phyloP scores from a whole-genome alignment of 371 early-diverging fungal species.

The Phascolomyces articulosus region DNA sequence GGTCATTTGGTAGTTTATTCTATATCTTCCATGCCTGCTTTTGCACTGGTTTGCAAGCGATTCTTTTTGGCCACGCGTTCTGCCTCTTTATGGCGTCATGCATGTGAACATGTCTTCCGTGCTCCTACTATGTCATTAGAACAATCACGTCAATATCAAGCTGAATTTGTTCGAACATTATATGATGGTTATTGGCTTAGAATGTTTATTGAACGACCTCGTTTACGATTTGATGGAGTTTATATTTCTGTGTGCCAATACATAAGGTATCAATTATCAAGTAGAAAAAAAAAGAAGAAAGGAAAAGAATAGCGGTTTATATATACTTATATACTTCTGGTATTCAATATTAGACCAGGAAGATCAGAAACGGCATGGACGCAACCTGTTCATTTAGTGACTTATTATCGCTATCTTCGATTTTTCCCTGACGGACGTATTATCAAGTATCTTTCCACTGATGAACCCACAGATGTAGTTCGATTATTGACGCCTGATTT shows the following conservation, averaged over 20 bases:
- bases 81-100: constrained; percentile 49
- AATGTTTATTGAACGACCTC: constrained; percentile 58
- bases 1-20: constrained; percentile 36
- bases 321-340: background rate
- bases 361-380: constrained; percentile 47
- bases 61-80: constrained; percentile 48
- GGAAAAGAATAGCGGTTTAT: background rate
- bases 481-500: constrained; percentile 23
- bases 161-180: constrained; percentile 8
- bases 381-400: constrained; percentile 55
- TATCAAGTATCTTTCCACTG: constrained; percentile 39
- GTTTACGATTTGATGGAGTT: constrained; percentile 61
- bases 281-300: too few species aligned
- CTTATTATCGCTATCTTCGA: constrained; percentile 64
- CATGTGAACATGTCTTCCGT: constrained; percentile 43
- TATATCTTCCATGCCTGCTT: constrained; percentile 26
- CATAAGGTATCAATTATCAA: constrained; percentile 23
- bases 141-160: constrained; percentile 15
- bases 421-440: constrained; percentile 55
- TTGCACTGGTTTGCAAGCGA: constrained; percentile 51
- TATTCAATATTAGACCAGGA: constrained; percentile 26
- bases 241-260: constrained; percentile 63
- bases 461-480: constrained; percentile 46
- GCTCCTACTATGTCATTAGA: constrained; percentile 19
- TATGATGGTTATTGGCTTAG: constrained; percentile 27